phyloP scores from a whole-genome alignment of 495 filamentous ascomycete genomes.

The Neurospora tetraspora region DNA sequence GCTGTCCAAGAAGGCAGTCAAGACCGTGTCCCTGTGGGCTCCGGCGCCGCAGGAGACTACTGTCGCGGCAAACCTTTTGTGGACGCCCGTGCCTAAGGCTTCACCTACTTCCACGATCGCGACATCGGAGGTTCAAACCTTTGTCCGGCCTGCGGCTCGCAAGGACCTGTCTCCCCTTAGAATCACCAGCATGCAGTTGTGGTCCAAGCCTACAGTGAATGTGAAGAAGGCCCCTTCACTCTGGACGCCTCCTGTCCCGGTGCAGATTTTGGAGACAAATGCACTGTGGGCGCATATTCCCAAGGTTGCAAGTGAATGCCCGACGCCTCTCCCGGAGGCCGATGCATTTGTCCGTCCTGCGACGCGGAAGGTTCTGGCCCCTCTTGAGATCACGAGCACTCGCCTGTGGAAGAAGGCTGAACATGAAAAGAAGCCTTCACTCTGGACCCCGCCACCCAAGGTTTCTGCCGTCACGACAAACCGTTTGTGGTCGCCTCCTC shows the following conservation, averaged over 20 bases:
- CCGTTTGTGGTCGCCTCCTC: neutral
- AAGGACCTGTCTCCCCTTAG: conserved; percentile 21
- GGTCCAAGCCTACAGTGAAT: conserved; percentile 8
- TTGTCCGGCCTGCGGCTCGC: conserved; percentile 22
- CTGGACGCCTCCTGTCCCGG: conserved; percentile 11
- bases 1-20: neutral
- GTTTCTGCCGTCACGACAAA: neutral
- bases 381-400: conserved; percentile 28
- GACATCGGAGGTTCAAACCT: conserved; percentile 1
- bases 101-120: neutral
- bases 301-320: neutral
- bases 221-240: conserved; percentile 5
- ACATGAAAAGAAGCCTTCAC: neutral
- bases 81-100: conserved; percentile 6
- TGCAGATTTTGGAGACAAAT: neutral
- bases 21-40: conserved; percentile 15
- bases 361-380: conserved; percentile 19
- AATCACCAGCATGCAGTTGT: conserved; percentile 30
- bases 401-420: conserved; percentile 30
- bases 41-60: neutral
- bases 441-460: neutral
- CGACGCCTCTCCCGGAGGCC: neutral
- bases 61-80: conserved; percentile 4
- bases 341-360: conserved; percentile 19
- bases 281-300: conserved; percentile 7